Evolutionary conservation across 2,329 filamentous ascomycete genomes (phyloP), one percentile per base, ranked within the genome.

Genomic region (Clonostachys sp.): DNA sequence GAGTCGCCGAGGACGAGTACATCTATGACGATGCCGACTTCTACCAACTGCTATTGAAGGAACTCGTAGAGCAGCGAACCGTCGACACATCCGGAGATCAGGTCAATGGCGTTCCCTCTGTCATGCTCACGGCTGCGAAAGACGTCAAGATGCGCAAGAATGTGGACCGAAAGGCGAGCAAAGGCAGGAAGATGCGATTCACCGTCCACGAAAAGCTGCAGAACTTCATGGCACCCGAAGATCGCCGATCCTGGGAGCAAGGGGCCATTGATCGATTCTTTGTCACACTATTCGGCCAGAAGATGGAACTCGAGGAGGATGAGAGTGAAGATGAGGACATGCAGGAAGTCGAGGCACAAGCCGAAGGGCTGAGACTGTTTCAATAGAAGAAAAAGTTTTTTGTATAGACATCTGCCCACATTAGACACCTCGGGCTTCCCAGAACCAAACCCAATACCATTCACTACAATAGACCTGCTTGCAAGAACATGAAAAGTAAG

Each of bases 171-270:
- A 94, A 91, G 63, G 94, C 94, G 1, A 95, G 89, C 63, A 97
- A 97, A 69, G 94, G 94, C 6, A 77, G 94, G 44, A 96, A 96
- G 72, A 81, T 99, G 78, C 80, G 90, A 38, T 99, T 92, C 68
- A 94, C 89, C 14, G 90, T 96, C 42, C 91, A 97, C 62, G 92
- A 97, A 72, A 97, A 97, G 73, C 68, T 99, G 60, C 89, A 96
- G 71, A 96, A 96, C 66, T 97, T 97, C 62, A 96, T 96, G 91
- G 91, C 91, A 12, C 85, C 91, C 0, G 90, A 96, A 64, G 88
- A 95, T 62, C 76, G 89, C 46, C 78, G 86, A 5, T 68, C 66
- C 14, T 99, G 94, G 94, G 87, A 89, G 51, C 83, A 86, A 55
- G 78, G 81, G 50, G 90, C 91, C 47, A 82, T 90, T 50, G 89